These are phyloP conservation scores for Macrocybe gigantea DNA, from an alignment of 768 basidiomycete genomes.

Conservation along the genomic window DNA sequence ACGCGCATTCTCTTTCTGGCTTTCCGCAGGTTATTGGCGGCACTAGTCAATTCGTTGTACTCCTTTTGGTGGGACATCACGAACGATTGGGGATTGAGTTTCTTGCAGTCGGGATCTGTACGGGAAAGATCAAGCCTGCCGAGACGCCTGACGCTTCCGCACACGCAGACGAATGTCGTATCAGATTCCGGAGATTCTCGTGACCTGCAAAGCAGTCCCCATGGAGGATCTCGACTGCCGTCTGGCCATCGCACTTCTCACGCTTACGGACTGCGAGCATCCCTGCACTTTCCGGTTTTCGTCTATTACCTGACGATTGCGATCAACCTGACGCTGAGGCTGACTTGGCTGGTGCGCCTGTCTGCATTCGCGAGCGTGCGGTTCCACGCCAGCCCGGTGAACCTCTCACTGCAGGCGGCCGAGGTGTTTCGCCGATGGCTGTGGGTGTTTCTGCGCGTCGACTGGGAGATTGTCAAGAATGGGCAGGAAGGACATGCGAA, in stretches of 20 bases:
- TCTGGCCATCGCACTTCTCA: conserved; percentile 21
- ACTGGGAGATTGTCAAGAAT: conserved; percentile 88
- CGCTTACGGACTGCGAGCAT: conserved; percentile 70
- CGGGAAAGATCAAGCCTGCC: conserved; percentile 10
- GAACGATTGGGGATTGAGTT: conserved; percentile 92
- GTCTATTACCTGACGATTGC: conserved; percentile 80
- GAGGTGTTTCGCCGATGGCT: conserved; percentile 92
- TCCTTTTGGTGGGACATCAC: conserved; percentile 99
- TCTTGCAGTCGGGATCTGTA: conserved; percentile 44
- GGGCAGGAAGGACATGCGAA: conserved; percentile 24
- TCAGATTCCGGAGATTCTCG: conserved; percentile 29
- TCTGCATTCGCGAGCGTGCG: conserved; percentile 78
- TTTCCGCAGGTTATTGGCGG: conserved; percentile 67
- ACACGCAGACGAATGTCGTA: conserved; percentile 23
- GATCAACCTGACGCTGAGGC: conserved; percentile 80
- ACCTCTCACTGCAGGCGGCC: conserved; percentile 88
- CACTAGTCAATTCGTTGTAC: conserved; percentile 84
- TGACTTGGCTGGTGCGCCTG: conserved; percentile 92
- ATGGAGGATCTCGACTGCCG: conserved; percentile 4
- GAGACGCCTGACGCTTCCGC: conserved; percentile 32
- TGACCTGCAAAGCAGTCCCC: conserved; percentile 4
- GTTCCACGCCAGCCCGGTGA: conserved; percentile 71
- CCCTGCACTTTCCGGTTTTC: conserved; percentile 73
- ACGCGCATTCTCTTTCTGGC: conserved; percentile 3
- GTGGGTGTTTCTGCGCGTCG: conserved; percentile 96